Evolutionary conservation across 148 eudicot genomes (phyloP).

Genomic region (Nepenthes gracilis): DNA sequence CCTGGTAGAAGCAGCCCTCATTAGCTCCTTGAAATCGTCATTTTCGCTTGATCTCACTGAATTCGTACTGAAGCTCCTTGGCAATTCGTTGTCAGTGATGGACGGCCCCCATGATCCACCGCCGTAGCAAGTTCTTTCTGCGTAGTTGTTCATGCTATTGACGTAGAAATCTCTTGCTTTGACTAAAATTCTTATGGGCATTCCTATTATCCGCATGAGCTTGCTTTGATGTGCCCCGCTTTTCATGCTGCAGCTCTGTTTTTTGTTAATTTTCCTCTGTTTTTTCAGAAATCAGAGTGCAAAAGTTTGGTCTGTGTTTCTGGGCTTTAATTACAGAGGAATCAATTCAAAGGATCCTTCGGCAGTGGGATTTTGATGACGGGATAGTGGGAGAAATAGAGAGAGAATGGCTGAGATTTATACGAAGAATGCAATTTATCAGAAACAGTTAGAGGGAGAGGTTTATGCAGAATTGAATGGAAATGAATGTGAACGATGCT

Average conservation of each 20-base stretch:
- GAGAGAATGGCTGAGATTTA: no score
- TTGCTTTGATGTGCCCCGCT: conserved; percentile 14
- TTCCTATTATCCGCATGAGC: conserved; percentile 28
- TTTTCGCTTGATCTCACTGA: conserved; percentile 17
- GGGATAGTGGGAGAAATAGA: no score
- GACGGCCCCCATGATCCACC: background rate
- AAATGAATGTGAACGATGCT: no score
- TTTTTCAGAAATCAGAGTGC: background rate
- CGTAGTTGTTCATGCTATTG: conserved; percentile 32
- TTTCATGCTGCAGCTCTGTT: background rate
- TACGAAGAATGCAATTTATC: no score
- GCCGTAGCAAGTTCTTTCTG: conserved; percentile 6
- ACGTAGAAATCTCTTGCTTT: conserved; percentile 59
- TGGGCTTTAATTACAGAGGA: no score
- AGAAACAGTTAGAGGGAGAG: no score
- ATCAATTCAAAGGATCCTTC: no score
- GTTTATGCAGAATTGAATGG: no score
- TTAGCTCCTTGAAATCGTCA: conserved; percentile 43
- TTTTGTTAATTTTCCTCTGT: background rate
- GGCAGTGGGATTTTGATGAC: no score
- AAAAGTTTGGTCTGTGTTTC: no score
- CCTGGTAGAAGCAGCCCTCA: conserved; percentile 44
- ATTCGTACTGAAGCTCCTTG: conserved; percentile 36
- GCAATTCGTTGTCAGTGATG: conserved; percentile 15
- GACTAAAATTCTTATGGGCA: conserved; percentile 31